Evolutionary conservation across 495 filamentous ascomycete species (phyloP).

Genomic region (Pseudomonodictys pantanalensis): DNA sequence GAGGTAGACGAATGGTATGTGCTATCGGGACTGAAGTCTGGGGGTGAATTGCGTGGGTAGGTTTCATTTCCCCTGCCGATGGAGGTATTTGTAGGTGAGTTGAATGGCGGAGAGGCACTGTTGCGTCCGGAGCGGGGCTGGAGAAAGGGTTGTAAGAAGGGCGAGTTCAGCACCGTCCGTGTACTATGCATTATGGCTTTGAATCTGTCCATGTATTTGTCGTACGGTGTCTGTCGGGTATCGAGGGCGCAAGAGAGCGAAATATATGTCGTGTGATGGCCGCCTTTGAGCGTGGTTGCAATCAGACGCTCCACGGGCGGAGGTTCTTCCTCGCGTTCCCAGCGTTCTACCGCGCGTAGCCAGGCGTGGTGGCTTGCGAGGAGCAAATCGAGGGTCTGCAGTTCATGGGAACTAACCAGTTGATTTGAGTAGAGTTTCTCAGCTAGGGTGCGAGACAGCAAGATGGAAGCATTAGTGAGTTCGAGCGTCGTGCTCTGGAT

Average conservation of each 20-base stretch:
- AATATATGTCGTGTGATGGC: constrained; percentile 5
- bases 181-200: constrained; percentile 4
- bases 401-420: neutral
- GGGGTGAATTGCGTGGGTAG: too few relatives aligned
- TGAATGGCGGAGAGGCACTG: neutral
- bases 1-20: too few relatives aligned
- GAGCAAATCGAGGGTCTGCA: neutral
- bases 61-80: too few relatives aligned
- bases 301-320: neutral
- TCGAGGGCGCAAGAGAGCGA: neutral
- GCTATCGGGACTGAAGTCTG: too few relatives aligned
- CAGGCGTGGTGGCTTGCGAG: neutral
- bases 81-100: too few relatives aligned
- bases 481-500: neutral
- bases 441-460: neutral
- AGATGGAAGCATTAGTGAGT: neutral
- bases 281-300: neutral
- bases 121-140: too few relatives aligned
- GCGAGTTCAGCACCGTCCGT: constrained; percentile 2
- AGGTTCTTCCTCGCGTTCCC: neutral
- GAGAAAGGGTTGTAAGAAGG: too few relatives aligned
- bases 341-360: neutral
- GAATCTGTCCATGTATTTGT: neutral
- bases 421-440: neutral
- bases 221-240: neutral